Evolutionary conservation across 1,139 yeast species (phyloP), one percentile per base, ranked within the genome.

Genomic region (Geotrichum siamense): DNA sequence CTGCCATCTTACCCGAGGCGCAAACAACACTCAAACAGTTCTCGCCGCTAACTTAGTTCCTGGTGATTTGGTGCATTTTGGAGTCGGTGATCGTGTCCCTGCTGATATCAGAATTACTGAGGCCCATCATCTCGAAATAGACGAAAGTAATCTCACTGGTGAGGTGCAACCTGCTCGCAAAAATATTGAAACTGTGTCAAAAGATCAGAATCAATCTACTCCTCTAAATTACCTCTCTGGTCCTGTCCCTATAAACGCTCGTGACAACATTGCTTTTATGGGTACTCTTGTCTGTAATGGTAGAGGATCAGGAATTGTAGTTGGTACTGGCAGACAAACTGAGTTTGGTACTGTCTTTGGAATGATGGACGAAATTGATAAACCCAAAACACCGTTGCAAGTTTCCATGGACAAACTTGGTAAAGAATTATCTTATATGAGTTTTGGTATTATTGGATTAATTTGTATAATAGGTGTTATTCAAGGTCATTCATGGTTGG

Each of bases 281-380:
- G 97, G 97, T 37, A 89, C 98, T 1, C 71, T 91, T 55, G 96
- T 89, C 4, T 79, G 95, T 56, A 94, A 86, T 59, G 98, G 96
- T 29, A 87, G 83, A 56, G 98, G 96, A 16, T 60, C 81, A 2
- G 98, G 97, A 48, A 72, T 91, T 33, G 97, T 91, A n/a, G 76
- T 91, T 39, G 94, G 91, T 8, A 89, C 95, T 0, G 94, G 93
- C 29, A 70, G 75, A 37, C 77, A 79, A 51, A 89, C 97, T 1
- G 96, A 91, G 47, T 86, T 91, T 65, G 98, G 98, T 38, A 70
- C 80, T 26, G 83, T 79, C 5, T 89, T 87, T 61, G 87, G 82
- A 54, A 86, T 89, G 95, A 86, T 91, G 95, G 75, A 82, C 34
- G 82, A 78, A 49, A 87, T 91, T 53, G 95, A 86, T 62, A 89